phyloP scores from a whole-genome alignment of 441 rosid genomes.

The Euphorbia celastroides region DNA sequence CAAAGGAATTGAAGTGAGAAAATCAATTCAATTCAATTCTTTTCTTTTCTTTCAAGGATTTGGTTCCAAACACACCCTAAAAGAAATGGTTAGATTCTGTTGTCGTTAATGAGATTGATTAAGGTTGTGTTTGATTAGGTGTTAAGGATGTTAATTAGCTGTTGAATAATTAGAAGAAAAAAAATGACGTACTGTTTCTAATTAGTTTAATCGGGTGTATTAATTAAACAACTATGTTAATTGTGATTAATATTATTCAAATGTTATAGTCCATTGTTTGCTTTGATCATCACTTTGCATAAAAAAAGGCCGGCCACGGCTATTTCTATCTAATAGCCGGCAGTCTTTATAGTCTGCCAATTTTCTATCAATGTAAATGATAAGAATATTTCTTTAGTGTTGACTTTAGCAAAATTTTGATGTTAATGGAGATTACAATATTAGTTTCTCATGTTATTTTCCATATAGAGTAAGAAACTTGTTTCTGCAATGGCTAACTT shows the following conservation, averaged over 20 bases:
- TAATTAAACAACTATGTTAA: neutral
- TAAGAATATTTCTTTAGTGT: neutral
- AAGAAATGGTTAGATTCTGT: neutral
- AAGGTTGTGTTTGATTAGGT: neutral
- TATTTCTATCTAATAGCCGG: constrained; percentile 23
- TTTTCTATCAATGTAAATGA: neutral
- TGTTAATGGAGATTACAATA: neutral
- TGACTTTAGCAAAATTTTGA: neutral
- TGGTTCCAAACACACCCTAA: no score
- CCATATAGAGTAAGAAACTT: neutral
- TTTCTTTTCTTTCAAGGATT: no score
- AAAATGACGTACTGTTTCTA: neutral
- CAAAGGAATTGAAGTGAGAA: no score
- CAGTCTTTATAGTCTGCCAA: constrained; percentile 11
- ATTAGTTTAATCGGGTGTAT: neutral
- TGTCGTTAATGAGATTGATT: neutral
- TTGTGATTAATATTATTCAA: constrained; percentile 1
- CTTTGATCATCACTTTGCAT: constrained; percentile 28
- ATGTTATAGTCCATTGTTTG: constrained; percentile 19
- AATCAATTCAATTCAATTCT: no score
- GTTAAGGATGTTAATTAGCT: neutral
- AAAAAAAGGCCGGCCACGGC: constrained; percentile 35
- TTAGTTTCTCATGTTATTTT: neutral
- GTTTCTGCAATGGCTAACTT: neutral
- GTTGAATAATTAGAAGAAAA: neutral